Evolutionary conservation across 2,329 filamentous ascomycete species (phyloP).

Genomic region (Trichoderma sp.): DNA sequence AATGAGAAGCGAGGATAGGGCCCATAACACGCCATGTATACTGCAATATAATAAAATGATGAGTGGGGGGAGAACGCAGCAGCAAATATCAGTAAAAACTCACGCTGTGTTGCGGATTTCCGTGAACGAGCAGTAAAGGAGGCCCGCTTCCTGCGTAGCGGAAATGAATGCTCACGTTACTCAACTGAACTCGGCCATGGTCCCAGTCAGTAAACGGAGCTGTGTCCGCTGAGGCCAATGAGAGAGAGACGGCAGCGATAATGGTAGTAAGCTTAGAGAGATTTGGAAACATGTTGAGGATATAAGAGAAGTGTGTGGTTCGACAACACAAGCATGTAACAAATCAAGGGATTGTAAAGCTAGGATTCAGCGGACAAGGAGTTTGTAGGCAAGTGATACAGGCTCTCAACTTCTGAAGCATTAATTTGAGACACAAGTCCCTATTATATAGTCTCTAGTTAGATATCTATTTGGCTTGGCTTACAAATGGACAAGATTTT

Average conservation of each 20-base stretch:
- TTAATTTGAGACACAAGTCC: background rate
- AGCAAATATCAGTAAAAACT: background rate
- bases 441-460: background rate
- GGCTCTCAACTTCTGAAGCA: background rate
- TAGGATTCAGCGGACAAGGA: background rate
- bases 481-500: background rate
- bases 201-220: slow-evolving; percentile 43
- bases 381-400: background rate
- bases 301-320: background rate
- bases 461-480: background rate
- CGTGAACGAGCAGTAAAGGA: slow-evolving; percentile 46
- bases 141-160: slow-evolving; percentile 47
- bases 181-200: slow-evolving; percentile 42
- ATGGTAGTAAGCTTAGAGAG: background rate
- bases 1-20: background rate
- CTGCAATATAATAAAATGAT: background rate
- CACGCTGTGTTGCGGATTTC: background rate
- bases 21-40: background rate
- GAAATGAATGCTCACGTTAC: slow-evolving; percentile 49
- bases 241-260: background rate
- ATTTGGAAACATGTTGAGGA: background rate
- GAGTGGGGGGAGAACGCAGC: background rate
- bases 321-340: background rate
- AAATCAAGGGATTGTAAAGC: background rate
- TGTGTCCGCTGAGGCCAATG: background rate